Evolutionary conservation across 352 stramenopile species (phyloP).

Genomic region (Globisporangium lucens): DNA sequence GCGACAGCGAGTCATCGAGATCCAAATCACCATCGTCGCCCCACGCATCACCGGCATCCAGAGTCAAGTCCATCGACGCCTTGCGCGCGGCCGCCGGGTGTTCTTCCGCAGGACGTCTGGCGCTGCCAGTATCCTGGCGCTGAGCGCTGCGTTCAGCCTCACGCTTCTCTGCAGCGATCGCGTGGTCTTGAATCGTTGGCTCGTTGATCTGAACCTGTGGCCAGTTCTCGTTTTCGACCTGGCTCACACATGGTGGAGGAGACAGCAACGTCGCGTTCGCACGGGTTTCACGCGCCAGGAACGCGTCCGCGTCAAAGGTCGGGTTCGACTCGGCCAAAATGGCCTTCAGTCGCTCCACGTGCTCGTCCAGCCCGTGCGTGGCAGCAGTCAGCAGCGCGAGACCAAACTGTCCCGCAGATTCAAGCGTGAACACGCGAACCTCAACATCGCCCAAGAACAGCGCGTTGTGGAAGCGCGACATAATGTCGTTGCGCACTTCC

Average conservation of each 20-base stretch:
- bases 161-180: conserved; percentile 73
- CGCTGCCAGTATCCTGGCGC: conserved; percentile 38
- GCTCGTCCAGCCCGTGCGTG: conserved; percentile 94
- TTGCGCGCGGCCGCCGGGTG: conserved; percentile 39
- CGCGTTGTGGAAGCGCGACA: conserved; percentile 98
- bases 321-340: conserved; percentile 91
- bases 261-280: conserved; percentile 85
- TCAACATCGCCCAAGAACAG: conserved; percentile 96
- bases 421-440: conserved; percentile 94
- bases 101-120: conserved; percentile 37
- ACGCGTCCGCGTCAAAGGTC: conserved; percentile 60
- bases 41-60: conserved; percentile 76
- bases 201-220: conserved; percentile 95
- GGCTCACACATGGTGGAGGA: conserved; percentile 92
- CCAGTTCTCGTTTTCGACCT: conserved; percentile 96
- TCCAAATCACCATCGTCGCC: conserved; percentile 86
- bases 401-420: conserved; percentile 94
- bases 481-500: conserved; percentile 97
- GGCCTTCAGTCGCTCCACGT: conserved; percentile 91
- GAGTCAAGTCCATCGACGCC: conserved; percentile 65
- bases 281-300: conserved; percentile 63
- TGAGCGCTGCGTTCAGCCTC: conserved; percentile 72
- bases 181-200: conserved; percentile 82
- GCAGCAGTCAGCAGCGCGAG: conserved; percentile 96
- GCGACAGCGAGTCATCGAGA: conserved; percentile 71